Conservation (phyloP, 805 yeast genomes). For the Candida michaelii region DNA sequence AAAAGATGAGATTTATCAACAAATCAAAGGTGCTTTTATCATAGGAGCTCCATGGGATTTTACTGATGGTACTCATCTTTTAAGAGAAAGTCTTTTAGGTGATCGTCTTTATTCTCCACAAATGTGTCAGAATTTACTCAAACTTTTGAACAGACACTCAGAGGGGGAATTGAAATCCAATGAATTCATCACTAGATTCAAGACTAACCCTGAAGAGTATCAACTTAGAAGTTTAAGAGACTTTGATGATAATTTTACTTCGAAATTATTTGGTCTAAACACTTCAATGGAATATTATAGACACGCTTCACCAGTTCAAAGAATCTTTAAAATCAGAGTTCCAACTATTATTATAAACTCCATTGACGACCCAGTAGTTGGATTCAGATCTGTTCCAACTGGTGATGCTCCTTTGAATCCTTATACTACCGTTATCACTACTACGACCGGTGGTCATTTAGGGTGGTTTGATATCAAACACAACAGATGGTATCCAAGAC, state of each 20-base stretch:
- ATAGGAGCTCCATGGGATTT: slow-evolving; percentile 77
- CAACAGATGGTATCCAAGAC: slow-evolving; percentile 40
- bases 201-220: slow-evolving; percentile 28
- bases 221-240: slow-evolving; percentile 45
- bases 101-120: slow-evolving; percentile 39
- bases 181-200: slow-evolving; percentile 25
- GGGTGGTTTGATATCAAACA: slow-evolving; percentile 43
- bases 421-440: slow-evolving; percentile 52
- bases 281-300: slow-evolving; percentile 63
- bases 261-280: slow-evolving; percentile 61
- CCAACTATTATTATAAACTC: slow-evolving; percentile 65
- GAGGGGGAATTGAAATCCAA: slow-evolving; percentile 26
- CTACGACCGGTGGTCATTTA: slow-evolving; percentile 73
- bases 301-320: slow-evolving; percentile 60
- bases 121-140: slow-evolving; percentile 40
- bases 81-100: slow-evolving; percentile 43
- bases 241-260: slow-evolving; percentile 64
- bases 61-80: slow-evolving; percentile 49
- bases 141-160: slow-evolving; percentile 30
- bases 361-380: slow-evolving; percentile 66
- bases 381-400: slow-evolving; percentile 51
- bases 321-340: slow-evolving; percentile 54
- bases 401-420: slow-evolving; percentile 55
- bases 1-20: slow-evolving; percentile 43
- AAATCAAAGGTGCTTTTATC: slow-evolving; percentile 56